Conservation (phyloP, 306 rosid genomes). For the Pyrus communis region DNA sequence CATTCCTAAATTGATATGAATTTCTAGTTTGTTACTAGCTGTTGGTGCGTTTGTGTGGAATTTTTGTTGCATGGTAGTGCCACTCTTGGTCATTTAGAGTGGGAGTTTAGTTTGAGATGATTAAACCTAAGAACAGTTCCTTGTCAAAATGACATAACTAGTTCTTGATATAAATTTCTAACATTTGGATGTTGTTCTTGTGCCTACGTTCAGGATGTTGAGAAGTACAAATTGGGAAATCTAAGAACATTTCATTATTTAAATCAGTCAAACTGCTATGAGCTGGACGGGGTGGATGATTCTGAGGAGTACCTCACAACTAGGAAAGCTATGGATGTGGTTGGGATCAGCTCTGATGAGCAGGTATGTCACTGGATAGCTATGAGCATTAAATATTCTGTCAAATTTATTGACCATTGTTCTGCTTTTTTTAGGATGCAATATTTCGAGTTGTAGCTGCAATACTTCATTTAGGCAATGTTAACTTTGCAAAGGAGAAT, state of each 20-base stretch:
- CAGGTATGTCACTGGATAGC: slow-evolving; percentile 49
- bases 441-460: slow-evolving; percentile 87
- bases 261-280: slow-evolving; percentile 73
- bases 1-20: background rate
- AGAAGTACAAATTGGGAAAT: slow-evolving; percentile 64
- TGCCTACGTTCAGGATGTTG: slow-evolving; percentile 42
- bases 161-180: slow-evolving; percentile 8
- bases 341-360: slow-evolving; percentile 70
- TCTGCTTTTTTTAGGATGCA: slow-evolving; percentile 58
- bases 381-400: background rate
- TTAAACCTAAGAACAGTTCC: slow-evolving; percentile 1
- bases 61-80: background rate
- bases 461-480: slow-evolving; percentile 85
- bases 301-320: slow-evolving; percentile 73
- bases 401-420: background rate
- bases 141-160: background rate
- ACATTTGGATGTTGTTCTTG: background rate
- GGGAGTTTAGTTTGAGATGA: background rate
- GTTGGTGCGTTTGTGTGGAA: background rate
- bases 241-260: slow-evolving; percentile 76
- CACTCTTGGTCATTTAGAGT: background rate
- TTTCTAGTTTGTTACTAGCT: background rate
- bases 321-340: slow-evolving; percentile 90
- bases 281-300: slow-evolving; percentile 70
- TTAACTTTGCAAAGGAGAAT: slow-evolving; percentile 70